phyloP scores from a whole-genome alignment of 345 rosid genomes.

The Capsella bursapastoris region DNA sequence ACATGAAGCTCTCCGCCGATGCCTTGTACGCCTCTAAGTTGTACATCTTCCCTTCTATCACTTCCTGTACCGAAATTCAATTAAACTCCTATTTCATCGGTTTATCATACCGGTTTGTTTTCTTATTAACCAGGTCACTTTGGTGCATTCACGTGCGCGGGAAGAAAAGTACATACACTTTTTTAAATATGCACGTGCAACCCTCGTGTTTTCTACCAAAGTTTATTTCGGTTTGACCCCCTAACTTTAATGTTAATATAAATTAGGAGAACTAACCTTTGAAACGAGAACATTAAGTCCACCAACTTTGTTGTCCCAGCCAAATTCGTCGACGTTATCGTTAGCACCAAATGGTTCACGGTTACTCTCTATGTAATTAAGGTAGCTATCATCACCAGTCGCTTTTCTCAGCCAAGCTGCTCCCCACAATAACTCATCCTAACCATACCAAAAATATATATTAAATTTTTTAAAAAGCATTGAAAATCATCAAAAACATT shows the following conservation, averaged over 20 bases:
- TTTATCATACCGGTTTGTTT: constrained; percentile 3
- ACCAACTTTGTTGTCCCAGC: constrained; percentile 98
- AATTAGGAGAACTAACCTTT: constrained; percentile 54
- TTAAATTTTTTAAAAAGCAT: not conserved
- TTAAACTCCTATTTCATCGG: not conserved
- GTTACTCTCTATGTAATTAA: constrained; percentile 71
- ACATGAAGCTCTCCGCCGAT: constrained; percentile 96
- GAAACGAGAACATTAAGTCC: constrained; percentile 92
- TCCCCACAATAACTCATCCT: constrained; percentile 99
- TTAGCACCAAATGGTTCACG: constrained; percentile 88
- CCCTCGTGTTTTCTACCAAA: constrained; percentile 11
- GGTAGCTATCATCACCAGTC: constrained; percentile 63
- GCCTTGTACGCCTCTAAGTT: constrained; percentile 76
- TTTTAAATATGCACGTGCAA: constrained; percentile 29
- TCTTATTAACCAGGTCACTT: constrained; percentile 25
- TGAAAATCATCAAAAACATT: not conserved
- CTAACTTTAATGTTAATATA: not conserved
- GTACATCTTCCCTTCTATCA: constrained; percentile 64
- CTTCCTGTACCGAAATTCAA: constrained; percentile 55
- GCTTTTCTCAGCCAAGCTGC: constrained; percentile 96
- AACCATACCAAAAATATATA: constrained; percentile 12
- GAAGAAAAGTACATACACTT: constrained; percentile 22
- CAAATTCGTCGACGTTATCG: constrained; percentile 91
- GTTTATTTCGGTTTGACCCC: not conserved
- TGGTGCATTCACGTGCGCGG: constrained; percentile 28